Percentiles rank a stretch among this genome's conserved stretches.
phyloP scores from a whole-genome alignment of 306 rosid species.

The Crataegus laevigata region DNA sequence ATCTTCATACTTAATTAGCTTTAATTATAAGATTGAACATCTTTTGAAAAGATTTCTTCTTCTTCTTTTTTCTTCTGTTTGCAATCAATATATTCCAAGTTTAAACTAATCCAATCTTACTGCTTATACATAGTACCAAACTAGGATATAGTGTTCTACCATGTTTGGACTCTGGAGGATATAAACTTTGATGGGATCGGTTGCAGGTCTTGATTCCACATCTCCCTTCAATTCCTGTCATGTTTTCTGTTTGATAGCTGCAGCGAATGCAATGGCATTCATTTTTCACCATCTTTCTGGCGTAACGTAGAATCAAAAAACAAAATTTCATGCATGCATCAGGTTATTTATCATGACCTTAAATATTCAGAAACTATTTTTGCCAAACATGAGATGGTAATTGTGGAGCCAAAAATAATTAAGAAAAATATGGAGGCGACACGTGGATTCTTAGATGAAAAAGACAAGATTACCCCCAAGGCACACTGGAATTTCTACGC shows the following conservation, averaged over 20 bases:
- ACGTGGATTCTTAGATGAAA: no score
- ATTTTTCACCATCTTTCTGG: background rate
- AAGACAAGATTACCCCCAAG: no score
- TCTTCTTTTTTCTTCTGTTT: background rate
- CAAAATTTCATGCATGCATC: background rate
- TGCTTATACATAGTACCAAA: no score
- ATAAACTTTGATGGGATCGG: background rate
- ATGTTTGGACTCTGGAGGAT: background rate
- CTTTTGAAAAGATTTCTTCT: background rate
- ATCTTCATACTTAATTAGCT: background rate
- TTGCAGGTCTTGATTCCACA: background rate
- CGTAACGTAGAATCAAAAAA: background rate
- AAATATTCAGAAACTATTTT: background rate
- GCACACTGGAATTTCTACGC: no score
- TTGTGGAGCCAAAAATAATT: no score
- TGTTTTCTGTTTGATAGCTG: constrained; percentile 6
- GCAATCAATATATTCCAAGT: background rate
- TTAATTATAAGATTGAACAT: background rate
- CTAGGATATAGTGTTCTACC: background rate
- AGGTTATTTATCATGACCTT: background rate
- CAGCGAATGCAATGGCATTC: background rate
- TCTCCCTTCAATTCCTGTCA: background rate
- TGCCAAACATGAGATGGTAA: background rate
- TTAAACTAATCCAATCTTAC: background rate
- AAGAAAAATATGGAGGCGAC: no score